Evolutionary conservation across 2,329 filamentous ascomycete genomes (phyloP), one percentile per base, ranked within the genome.

Genomic region (Chaetoscypha palmicola): DNA sequence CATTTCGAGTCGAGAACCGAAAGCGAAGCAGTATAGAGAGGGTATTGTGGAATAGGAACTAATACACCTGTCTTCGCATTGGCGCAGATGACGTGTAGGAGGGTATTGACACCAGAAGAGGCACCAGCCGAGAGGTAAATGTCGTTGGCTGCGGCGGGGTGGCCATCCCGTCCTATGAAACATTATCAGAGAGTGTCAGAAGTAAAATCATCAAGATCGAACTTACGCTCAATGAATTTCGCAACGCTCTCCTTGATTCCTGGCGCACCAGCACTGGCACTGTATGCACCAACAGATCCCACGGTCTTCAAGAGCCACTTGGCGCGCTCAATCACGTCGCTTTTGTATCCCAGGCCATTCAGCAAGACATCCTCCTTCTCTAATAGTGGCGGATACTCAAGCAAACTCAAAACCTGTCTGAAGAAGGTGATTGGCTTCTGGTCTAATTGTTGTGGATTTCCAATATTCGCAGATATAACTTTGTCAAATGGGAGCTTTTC

Each of bases 361-460:
- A 81, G 68, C 51, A 97, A 70, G n/a, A 84, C 81, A 53, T 91
- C 78, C 64, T 88, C 80, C 58, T 94, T 82, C 61, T 95, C 76
- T 48, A 98, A 74, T 24, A 98, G 73, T 45, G 73, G 65, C 1
- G 92, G 92, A 71, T 97, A 90, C 73, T 98, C 92, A 47, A 97
- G 68, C 50, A 98, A 67, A 68, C 88, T 94, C 60, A 92, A 77
- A 21, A 98, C 92, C 70, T 98, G 91, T 57, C 92, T 83, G 79
- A 98, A 96, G 75, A 96, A 98, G 56, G 92, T 98, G 60, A 98
- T 91, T 60, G 92, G 92, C 74, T 97, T 94, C 76, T 98, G 92
- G 69, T 96, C 92, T 51, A 98, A 80, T 70, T 98, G 92, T 69
- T 98, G 92, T 3, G 92, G 92, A 72, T 98, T 98, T 62, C 92